Conservation (phyloP, 1,139 yeast species). For the Scheffersomyces segobiensis region DNA sequence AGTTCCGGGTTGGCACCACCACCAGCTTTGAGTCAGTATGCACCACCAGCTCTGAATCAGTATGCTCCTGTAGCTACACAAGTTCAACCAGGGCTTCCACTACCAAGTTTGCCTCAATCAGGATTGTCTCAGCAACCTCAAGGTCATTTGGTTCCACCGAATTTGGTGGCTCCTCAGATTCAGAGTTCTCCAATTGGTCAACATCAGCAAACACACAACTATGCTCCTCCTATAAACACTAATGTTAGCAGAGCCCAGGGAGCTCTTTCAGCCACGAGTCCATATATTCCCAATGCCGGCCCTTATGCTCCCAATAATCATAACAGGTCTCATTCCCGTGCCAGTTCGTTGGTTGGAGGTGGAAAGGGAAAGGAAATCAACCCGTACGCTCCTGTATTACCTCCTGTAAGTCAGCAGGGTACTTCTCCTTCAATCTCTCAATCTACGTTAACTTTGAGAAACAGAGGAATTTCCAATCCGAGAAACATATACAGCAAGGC, state of each 20-base stretch:
- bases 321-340: slow-evolving; percentile 39
- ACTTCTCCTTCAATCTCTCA: slow-evolving; percentile 4
- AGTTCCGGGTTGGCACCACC: slow-evolving; percentile 1
- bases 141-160: slow-evolving; percentile 3
- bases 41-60: slow-evolving; percentile 3
- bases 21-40: slow-evolving; percentile 1
- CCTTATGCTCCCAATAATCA: slow-evolving; percentile 47
- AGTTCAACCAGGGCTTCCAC: background rate
- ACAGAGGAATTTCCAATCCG: slow-evolving; percentile 27
- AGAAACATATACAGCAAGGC: slow-evolving; percentile 25
- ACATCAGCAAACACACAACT: slow-evolving; percentile 2
- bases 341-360: slow-evolving; percentile 44
- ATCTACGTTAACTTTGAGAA: slow-evolving; percentile 3
- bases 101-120: background rate
- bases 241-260: slow-evolving; percentile 12
- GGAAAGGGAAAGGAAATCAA: slow-evolving; percentile 41
- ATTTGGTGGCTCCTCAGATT: slow-evolving; percentile 1
- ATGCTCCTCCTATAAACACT: slow-evolving; percentile 12
- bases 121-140: background rate
- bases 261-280: slow-evolving; percentile 30
- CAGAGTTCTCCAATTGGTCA: background rate
- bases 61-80: slow-evolving; percentile 1
- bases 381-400: slow-evolving; percentile 45
- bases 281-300: slow-evolving; percentile 49
- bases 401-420: slow-evolving; percentile 15